Evolutionary conservation across 352 stramenopile genomes (phyloP).

Genomic region (Phytophthora pisi): DNA sequence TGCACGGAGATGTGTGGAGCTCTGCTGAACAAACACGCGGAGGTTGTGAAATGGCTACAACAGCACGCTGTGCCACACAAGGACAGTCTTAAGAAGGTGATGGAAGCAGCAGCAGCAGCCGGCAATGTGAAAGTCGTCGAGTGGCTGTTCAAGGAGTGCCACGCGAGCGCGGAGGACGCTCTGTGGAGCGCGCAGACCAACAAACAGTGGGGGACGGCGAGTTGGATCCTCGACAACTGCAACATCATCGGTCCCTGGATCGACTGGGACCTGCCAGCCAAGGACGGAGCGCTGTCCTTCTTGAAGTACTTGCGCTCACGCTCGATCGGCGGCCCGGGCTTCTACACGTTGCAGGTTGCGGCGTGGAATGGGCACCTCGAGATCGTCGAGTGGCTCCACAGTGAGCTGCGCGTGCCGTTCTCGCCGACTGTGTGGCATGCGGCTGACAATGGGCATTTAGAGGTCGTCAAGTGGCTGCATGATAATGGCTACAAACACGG

Average conservation of each 20-base stretch:
- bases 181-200: constrained; percentile 30
- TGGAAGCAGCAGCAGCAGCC: constrained; percentile 39
- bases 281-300: constrained; percentile 51
- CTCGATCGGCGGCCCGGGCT: constrained; percentile 44
- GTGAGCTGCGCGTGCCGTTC: constrained; percentile 29
- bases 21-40: constrained; percentile 23
- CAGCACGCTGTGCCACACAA: constrained; percentile 23
- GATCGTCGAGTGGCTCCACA: constrained; percentile 42
- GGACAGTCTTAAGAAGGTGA: constrained; percentile 39
- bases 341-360: constrained; percentile 65
- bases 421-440: constrained; percentile 34
- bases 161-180: constrained; percentile 27
- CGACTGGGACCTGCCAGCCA: constrained; percentile 52
- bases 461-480: constrained; percentile 46
- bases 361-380: constrained; percentile 46
- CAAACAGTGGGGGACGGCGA: constrained; percentile 26
- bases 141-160: constrained; percentile 30
- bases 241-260: constrained; percentile 33
- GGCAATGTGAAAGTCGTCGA: constrained; percentile 41
- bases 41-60: constrained; percentile 35
- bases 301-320: constrained; percentile 53
- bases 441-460: constrained; percentile 30
- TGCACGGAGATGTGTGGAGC: constrained; percentile 41
- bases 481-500: constrained; percentile 37
- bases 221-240: constrained; percentile 40